Percentiles rank a stretch among this genome's conserved stretches.
Conservation (phyloP, 1,139 yeast species). For the Sugiyamaella pinicola region DNA sequence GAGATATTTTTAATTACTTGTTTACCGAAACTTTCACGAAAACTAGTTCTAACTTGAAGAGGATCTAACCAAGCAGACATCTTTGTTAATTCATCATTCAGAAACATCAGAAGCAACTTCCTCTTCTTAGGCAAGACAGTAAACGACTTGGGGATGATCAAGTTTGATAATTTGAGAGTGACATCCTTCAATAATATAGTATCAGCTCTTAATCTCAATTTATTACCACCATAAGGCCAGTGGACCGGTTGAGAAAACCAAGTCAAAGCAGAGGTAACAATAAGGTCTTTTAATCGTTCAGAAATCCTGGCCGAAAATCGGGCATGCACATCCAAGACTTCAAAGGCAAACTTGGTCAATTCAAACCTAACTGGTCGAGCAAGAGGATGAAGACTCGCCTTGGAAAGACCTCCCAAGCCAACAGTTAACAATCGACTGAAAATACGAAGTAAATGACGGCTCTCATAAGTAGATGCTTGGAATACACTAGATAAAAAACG, state of each 20-base stretch:
- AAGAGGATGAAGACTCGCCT: constrained; percentile 80
- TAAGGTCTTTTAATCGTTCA: constrained; percentile 50
- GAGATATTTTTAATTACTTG: constrained; percentile 24
- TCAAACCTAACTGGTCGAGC: constrained; percentile 78
- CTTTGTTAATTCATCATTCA: constrained; percentile 74
- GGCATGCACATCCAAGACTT: constrained; percentile 60
- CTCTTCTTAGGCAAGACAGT: constrained; percentile 40
- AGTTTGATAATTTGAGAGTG: constrained; percentile 25
- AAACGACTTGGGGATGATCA: constrained; percentile 22
- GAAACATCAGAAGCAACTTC: constrained; percentile 57
- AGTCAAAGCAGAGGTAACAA: constrained; percentile 67
- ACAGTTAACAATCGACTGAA: constrained; percentile 64
- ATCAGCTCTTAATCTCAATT: constrained; percentile 71
- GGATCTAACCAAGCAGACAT: constrained; percentile 83
- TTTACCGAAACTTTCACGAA: constrained; percentile 30
- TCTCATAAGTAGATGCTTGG: constrained; percentile 75
- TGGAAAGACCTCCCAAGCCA: constrained; percentile 55
- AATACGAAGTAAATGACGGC: constrained; percentile 67
- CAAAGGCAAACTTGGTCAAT: constrained; percentile 66
- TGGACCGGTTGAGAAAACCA: constrained; percentile 72
- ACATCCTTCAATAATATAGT: constrained; percentile 51
- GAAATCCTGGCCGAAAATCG: constrained; percentile 43
- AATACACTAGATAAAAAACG: constrained; percentile 76
- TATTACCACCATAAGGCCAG: constrained; percentile 86
- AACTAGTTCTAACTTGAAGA: constrained; percentile 49